Evolutionary conservation across 106 monocot genomes (phyloP).

Genomic region (Cymbidium sinense): DNA sequence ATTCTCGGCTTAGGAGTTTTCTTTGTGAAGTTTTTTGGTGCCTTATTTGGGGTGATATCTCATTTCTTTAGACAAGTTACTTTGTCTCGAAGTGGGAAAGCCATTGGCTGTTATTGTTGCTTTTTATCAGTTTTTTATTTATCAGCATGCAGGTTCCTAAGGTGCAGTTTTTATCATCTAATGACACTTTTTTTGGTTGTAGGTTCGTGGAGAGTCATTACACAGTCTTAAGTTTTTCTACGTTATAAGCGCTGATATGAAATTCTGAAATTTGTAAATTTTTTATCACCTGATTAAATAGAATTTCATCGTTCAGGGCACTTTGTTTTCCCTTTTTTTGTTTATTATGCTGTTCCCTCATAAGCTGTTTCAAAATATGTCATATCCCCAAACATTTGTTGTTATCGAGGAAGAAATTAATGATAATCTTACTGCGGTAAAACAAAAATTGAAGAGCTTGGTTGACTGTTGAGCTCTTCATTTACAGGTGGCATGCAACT

Average conservation of each 20-base stretch:
- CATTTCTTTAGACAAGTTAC: neutral
- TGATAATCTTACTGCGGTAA: neutral
- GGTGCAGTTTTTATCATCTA: neutral
- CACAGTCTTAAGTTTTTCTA: neutral
- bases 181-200: too few species aligned
- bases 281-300: neutral
- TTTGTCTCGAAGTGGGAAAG: too few species aligned
- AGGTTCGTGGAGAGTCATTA: neutral
- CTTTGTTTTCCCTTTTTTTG: neutral
- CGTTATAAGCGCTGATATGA: neutral
- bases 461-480: too few species aligned
- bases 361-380: neutral
- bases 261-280: constrained; percentile 1
- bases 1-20: neutral
- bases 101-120: too few species aligned
- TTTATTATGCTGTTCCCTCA: neutral
- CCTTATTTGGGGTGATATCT: neutral
- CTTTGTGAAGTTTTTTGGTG: neutral
- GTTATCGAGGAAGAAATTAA: neutral
- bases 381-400: neutral
- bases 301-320: neutral
- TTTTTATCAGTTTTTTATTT: too few species aligned
- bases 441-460: neutral
- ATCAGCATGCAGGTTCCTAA: too few species aligned
- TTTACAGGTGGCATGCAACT: too few species aligned